Conservation (phyloP, 1,139 yeast species). For the Kluyveromyces marxianus region DNA sequence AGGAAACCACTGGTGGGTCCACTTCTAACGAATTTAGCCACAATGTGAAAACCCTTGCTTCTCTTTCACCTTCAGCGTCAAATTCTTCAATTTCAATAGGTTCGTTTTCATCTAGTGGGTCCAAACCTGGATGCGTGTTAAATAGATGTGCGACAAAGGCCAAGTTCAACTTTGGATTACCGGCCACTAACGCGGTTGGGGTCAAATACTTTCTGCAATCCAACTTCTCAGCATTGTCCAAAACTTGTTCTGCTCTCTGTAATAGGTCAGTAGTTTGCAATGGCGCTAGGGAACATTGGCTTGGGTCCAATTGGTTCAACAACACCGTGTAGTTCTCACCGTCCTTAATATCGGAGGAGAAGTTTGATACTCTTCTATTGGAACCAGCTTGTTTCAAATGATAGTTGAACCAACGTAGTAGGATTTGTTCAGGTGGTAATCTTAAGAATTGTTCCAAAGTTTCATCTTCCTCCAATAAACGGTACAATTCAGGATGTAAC, state of each 20-base stretch:
- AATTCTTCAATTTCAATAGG: conserved; percentile 84
- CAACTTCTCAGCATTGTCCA: conserved; percentile 79
- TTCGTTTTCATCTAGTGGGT: conserved; percentile 89
- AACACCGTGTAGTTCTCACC: conserved; percentile 93
- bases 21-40: conserved; percentile 97
- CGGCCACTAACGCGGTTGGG: conserved; percentile 86
- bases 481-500: conserved; percentile 91
- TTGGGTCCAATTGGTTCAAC: conserved; percentile 82
- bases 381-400: conserved; percentile 94
- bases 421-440: conserved; percentile 94
- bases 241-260: conserved; percentile 79
- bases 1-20: conserved; percentile 84
- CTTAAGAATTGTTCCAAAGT: conserved; percentile 93
- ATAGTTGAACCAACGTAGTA: conserved; percentile 94
- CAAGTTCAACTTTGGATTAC: conserved; percentile 91
- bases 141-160: conserved; percentile 96
- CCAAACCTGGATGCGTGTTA: conserved; percentile 94
- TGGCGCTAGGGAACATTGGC: conserved; percentile 72
- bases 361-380: conserved; percentile 76
- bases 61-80: conserved; percentile 99
- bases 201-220: conserved; percentile 93
- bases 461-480: conserved; percentile 92
- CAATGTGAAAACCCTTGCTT: conserved; percentile 94
- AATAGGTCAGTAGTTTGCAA: conserved; percentile 66
- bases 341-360: conserved; percentile 81